These are phyloP conservation scores for Ceratobasidium theobromae DNA, from an alignment of 1,284 basidiomycete genomes.

Conservation along the genomic window DNA sequence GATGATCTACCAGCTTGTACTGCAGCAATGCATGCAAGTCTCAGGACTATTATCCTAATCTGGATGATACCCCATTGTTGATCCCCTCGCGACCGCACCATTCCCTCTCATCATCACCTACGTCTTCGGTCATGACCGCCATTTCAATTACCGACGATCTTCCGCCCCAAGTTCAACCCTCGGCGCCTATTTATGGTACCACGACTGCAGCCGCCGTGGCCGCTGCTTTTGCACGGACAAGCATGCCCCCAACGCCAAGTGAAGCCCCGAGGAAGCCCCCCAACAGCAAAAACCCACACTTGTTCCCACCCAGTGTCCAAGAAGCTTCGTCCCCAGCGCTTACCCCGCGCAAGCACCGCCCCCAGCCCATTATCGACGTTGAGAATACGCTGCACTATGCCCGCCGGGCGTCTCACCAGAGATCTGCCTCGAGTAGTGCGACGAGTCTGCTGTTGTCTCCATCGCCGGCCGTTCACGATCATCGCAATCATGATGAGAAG, in stretches of 20 bases:
- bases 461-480: slow-evolving; percentile 4
- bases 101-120: slow-evolving; percentile 57
- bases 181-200: slow-evolving; percentile 8
- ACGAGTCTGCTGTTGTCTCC: slow-evolving; percentile 25
- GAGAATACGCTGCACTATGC: slow-evolving; percentile 27
- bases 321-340: slow-evolving; percentile 3
- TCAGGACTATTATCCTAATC: slow-evolving; percentile 31
- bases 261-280: slow-evolving; percentile 5
- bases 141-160: slow-evolving; percentile 34
- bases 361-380: background rate
- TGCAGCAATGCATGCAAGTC: slow-evolving; percentile 69
- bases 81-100: slow-evolving; percentile 32
- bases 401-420: slow-evolving; percentile 13
- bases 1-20: slow-evolving; percentile 47
- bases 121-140: slow-evolving; percentile 45
- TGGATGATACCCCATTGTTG: slow-evolving; percentile 22
- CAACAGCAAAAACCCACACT: slow-evolving; percentile 1
- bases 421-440: slow-evolving; percentile 24
- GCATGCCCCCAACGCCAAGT: slow-evolving; percentile 29
- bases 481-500: slow-evolving; percentile 18
- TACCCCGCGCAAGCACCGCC: slow-evolving; percentile 8
- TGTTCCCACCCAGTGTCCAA: slow-evolving; percentile 1
- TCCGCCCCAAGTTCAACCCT: slow-evolving; percentile 31
- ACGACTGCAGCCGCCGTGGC: slow-evolving; percentile 20
- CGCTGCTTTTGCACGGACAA: slow-evolving; percentile 27